Evolutionary conservation across 2,329 filamentous ascomycete genomes (phyloP), one percentile per base, ranked within the genome.

Genomic region (Penicillium sp.): DNA sequence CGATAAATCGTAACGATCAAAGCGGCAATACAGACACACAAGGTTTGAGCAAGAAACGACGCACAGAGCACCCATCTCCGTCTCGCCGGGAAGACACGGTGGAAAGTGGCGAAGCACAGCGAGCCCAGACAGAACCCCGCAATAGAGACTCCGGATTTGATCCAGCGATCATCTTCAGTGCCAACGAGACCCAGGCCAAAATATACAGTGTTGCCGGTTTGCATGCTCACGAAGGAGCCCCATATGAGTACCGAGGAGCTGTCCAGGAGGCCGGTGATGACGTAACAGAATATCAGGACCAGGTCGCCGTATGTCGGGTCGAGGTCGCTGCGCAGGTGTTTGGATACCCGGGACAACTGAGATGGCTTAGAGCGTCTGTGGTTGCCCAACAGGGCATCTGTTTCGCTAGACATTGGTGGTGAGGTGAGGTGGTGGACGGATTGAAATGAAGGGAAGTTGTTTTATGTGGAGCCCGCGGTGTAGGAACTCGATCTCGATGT

Each of bases 141-240:
- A 23, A 93, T 86, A 0, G 89, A 91, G 9, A 84, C 82, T n/a
- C 83, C 81, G 0, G 89, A 89, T 63, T 90, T 90, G 69, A 89
- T 82, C 86, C 87, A 90, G 50, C 87, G 82, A 13, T 76, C 76
- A 3, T 68, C 72, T 0, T 84, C 82, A 9, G 85, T 81, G 3
- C 70, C 71, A 15, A 67, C 59, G n/a, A 92, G 77, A 3, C 90
- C 90, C 3, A 93, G 82, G 9, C 89, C 90, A 15, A 92, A 80
- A 71, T 91, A 93, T 48, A 93, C 84, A 6, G 90, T 92, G 73
- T 93, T 93, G 84, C 89, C 89, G 33, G 89, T 93, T 70, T 93
- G 90, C 89, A 93, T 93, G 67, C 87, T 90, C 41, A 91, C 89
- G 66, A 93, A 93, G 3, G 87, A 87, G 13, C 89, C 88, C 87